A percentile compares a stretch with the other conserved stretches of the same genome.
Evolutionary conservation across 1,284 basidiomycete genomes (phyloP).

Genomic region (Apiotrichum sp.): DNA sequence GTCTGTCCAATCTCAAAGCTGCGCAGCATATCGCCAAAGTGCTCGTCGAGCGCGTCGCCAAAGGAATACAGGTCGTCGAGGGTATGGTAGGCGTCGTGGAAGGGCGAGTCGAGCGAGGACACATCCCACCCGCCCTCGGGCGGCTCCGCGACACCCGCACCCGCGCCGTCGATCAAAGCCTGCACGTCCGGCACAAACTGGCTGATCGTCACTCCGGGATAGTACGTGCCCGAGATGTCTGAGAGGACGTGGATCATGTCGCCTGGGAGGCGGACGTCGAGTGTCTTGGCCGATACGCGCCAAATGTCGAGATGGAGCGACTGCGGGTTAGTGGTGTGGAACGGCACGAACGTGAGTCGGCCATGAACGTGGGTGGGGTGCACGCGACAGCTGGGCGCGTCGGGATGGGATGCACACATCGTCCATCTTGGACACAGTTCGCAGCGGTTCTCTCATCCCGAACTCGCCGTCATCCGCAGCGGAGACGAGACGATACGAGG

Average conservation of each 20-base stretch:
- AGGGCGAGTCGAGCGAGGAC: constrained; percentile 27
- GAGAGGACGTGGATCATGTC: not conserved
- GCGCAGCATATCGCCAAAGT: constrained; percentile 30
- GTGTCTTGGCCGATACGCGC: constrained; percentile 23
- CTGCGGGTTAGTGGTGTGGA: too few relatives aligned
- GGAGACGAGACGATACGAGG: too few relatives aligned
- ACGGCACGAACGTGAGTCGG: too few relatives aligned
- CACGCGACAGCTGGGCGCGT: too few relatives aligned
- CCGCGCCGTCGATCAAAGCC: constrained; percentile 21
- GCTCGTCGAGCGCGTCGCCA: constrained; percentile 29
- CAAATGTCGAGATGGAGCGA: constrained; percentile 39
- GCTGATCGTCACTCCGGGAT: not conserved
- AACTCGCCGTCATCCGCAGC: too few relatives aligned
- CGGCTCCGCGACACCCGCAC: not conserved
- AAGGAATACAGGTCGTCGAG: constrained; percentile 39
- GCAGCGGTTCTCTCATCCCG: too few relatives aligned
- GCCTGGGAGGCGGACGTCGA: constrained; percentile 32
- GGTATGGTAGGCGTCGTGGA: constrained; percentile 43
- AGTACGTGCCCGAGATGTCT: not conserved
- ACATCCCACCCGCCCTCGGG: constrained; percentile 26
- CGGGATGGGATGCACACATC: too few relatives aligned
- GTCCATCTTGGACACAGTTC: too few relatives aligned
- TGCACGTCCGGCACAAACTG: constrained; percentile 34
- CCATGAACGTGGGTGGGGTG: too few relatives aligned
- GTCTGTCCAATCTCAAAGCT: constrained; percentile 32